phyloP scores from a whole-genome alignment of 176 grass and related monocot species.

The Olyra latifolia region DNA sequence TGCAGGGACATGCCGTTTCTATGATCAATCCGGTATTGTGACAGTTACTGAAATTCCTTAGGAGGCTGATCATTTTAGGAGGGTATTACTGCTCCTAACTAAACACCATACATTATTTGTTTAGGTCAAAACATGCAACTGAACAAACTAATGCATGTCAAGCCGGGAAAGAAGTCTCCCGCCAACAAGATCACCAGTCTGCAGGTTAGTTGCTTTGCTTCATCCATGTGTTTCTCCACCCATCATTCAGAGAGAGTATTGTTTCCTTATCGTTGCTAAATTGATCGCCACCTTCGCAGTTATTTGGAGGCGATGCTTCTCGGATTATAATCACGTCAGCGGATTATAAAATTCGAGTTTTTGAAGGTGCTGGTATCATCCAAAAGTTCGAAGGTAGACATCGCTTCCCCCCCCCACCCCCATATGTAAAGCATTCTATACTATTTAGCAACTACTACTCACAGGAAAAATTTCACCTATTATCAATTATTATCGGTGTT shows the following conservation, averaged over 20 bases:
- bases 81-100: background rate
- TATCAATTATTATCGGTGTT: too few species aligned
- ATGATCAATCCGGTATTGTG: slow-evolving; percentile 54
- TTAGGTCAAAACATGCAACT: slow-evolving; percentile 51
- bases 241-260: background rate
- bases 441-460: background rate
- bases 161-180: slow-evolving; percentile 48
- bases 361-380: slow-evolving; percentile 39
- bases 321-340: slow-evolving; percentile 53
- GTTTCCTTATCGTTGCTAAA: background rate
- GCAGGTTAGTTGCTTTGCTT: slow-evolving; percentile 50
- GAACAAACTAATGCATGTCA: slow-evolving; percentile 35
- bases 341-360: slow-evolving; percentile 54
- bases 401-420: too few species aligned
- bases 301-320: slow-evolving; percentile 21
- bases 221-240: background rate
- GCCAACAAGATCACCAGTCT: slow-evolving; percentile 56
- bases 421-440: background rate
- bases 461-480: too few species aligned
- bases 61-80: background rate
- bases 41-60: background rate
- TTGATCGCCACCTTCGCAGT: slow-evolving; percentile 36
- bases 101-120: background rate
- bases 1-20: slow-evolving; percentile 66
- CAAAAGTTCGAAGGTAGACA: slow-evolving; percentile 75